Percentiles rank a stretch among this genome's conserved stretches.
These are phyloP conservation scores for Kluyveromyces sp. DNA, from an alignment of 1,139 yeast genomes.

Conservation along the genomic window DNA sequence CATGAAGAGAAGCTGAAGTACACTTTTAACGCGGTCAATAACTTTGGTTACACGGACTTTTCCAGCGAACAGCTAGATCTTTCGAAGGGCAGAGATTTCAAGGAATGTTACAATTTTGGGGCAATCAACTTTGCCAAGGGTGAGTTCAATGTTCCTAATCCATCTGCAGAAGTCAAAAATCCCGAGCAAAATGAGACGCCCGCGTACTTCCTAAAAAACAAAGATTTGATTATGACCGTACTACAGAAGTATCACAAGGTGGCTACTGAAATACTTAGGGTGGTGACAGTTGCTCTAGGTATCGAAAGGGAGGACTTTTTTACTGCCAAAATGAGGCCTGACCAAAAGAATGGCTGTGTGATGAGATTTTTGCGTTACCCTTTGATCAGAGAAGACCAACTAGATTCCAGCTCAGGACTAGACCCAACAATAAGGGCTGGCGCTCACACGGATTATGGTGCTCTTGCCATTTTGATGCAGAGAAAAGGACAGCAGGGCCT, in stretches of 20 bases:
- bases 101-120: slow-evolving; percentile 33
- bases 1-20: slow-evolving; percentile 41
- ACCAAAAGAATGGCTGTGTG: slow-evolving; percentile 49
- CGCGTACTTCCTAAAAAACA: slow-evolving; percentile 37
- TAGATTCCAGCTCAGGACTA: slow-evolving; percentile 30
- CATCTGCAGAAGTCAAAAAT: not conserved
- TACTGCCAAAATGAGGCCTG: slow-evolving; percentile 46
- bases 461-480: slow-evolving; percentile 65
- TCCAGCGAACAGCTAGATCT: slow-evolving; percentile 58
- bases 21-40: slow-evolving; percentile 40
- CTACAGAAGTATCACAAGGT: slow-evolving; percentile 37
- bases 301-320: slow-evolving; percentile 60
- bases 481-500: slow-evolving; percentile 65
- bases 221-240: slow-evolving; percentile 32
- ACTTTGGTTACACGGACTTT: slow-evolving; percentile 57
- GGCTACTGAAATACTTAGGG: slow-evolving; percentile 34
- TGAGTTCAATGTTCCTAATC: slow-evolving; percentile 25
- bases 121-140: slow-evolving; percentile 26
- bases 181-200: slow-evolving; percentile 33
- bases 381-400: slow-evolving; percentile 38
- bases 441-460: slow-evolving; percentile 80
- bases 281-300: slow-evolving; percentile 54
- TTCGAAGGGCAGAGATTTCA: slow-evolving; percentile 38
- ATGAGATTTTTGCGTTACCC: slow-evolving; percentile 69
- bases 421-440: slow-evolving; percentile 57